Evolutionary conservation across 805 yeast species (phyloP).

Genomic region (Blastobotrys terrestris): DNA sequence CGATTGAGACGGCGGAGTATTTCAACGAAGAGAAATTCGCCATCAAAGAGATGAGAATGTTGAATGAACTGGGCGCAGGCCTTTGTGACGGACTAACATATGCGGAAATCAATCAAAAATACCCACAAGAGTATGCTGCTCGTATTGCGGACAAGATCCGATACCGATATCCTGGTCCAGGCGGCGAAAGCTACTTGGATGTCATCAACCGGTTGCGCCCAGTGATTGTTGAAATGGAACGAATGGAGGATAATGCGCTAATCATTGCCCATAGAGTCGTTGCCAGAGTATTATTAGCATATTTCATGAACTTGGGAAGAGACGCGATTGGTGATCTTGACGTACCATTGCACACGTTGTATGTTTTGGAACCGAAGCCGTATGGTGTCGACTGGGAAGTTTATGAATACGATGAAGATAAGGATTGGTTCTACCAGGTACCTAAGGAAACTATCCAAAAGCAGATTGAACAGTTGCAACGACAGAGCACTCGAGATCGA

Average conservation of each 20-base stretch:
- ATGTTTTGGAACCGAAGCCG: constrained; percentile 86
- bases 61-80: constrained; percentile 92
- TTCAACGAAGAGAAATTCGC: constrained; percentile 72
- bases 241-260: constrained; percentile 81
- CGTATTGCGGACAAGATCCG: constrained; percentile 71
- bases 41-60: constrained; percentile 83
- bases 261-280: constrained; percentile 88
- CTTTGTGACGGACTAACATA: constrained; percentile 90
- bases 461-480: constrained; percentile 6
- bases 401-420: constrained; percentile 75
- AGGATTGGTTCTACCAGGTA: constrained; percentile 73
- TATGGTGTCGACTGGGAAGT: constrained; percentile 92
- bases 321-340: constrained; percentile 83
- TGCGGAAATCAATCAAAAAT: constrained; percentile 64
- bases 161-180: constrained; percentile 93
- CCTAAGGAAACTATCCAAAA: constrained; percentile 27
- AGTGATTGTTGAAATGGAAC: constrained; percentile 83
- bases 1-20: constrained; percentile 68
- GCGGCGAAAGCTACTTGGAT: constrained; percentile 93
- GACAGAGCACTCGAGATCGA: neutral
- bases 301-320: constrained; percentile 72
- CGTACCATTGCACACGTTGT: constrained; percentile 87
- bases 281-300: constrained; percentile 78
- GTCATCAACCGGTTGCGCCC: constrained; percentile 88
- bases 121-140: constrained; percentile 74